Conservation (phyloP, 2,329 filamentous ascomycete species). For the Trichothecium roseum region DNA sequence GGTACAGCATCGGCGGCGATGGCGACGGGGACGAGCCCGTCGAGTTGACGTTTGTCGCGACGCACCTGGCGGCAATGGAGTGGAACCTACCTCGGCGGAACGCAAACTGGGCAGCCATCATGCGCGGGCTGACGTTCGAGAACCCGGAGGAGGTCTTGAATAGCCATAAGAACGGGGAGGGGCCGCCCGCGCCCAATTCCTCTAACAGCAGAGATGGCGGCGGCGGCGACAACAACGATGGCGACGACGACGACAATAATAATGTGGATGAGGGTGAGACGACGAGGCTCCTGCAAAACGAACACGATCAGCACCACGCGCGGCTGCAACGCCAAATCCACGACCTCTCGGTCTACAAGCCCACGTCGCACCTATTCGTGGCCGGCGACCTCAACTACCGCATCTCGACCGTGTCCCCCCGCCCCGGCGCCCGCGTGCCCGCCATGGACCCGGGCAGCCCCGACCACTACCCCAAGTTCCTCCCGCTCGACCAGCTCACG, state of each 20-base stretch:
- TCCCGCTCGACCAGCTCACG: conserved; percentile 69
- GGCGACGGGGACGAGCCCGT: conserved; percentile 25
- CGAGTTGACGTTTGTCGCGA: conserved; percentile 75
- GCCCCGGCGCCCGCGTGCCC: conserved; percentile 51
- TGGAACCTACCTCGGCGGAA: conserved; percentile 66
- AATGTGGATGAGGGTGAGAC: conserved; percentile 17
- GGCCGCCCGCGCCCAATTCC: conserved; percentile 5
- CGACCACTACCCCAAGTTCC: conserved; percentile 55
- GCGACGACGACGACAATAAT: conserved; percentile 6
- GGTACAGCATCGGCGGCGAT: conserved; percentile 67
- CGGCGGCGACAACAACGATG: conserved; percentile 8
- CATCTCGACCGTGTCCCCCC: conserved; percentile 58
- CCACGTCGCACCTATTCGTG: conserved; percentile 70
- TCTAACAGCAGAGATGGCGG: conserved; percentile 11
- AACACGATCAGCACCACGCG: conserved; percentile 21
- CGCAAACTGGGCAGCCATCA: conserved; percentile 78
- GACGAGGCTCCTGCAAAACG: conserved; percentile 20
- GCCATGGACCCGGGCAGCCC: conserved; percentile 43
- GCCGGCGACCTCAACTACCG: conserved; percentile 94
- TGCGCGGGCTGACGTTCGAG: conserved; percentile 68
- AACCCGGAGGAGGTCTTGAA: conserved; percentile 33
- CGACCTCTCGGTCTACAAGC: conserved; percentile 60
- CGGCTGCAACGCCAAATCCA: conserved; percentile 36
- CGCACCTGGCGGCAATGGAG: conserved; percentile 86
- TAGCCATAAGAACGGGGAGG: conserved; percentile 5